Evolutionary conservation across 2,329 filamentous ascomycete genomes (phyloP), one percentile per base, ranked within the genome.

Genomic region (Colletotrichum tanaceti): DNA sequence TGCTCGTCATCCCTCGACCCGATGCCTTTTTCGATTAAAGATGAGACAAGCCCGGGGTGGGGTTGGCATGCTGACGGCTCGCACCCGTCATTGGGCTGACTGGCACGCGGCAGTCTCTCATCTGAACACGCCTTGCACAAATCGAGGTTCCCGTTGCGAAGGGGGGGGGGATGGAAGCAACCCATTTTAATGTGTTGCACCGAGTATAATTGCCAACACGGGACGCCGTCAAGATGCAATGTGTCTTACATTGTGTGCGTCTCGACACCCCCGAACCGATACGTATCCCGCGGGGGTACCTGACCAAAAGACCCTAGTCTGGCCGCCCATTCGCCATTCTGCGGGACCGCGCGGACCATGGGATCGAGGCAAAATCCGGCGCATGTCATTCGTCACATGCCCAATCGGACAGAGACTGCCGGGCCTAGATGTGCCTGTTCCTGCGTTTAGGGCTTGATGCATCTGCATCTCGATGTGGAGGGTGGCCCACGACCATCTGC

Each of bases 371-470:
- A 60, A 60, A 65, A 69, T 66, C 63, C 44, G 57, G 60, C 66
- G 62, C 66, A 50, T 61, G 20, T 66, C 62, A 66, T 69, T 69
- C 50, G 66, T 61, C 62, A n/a, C 62, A 61, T 66, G 24, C 41
- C 16, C n/a, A 14, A 61, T 65, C 55, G 57, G 62, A 61, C 66
- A 63, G 65, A 69, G 22, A 61, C 38, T 59, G 62, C 57, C 63
- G 50, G 65, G 43, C 28, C 65, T 43, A 60, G 41, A 60, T 59
- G 65, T 50, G 66, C 50, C 66, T 61, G 66, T 69, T 60, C 66
- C 66, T 69, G 66, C 62, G 66, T 69, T 68, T 66, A 69, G 66
- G 66, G 66, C 66, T 69, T 46, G 63, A 49, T 60, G 66, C 66
- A 65, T 52, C 49, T 60, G 66, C 66, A 65, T 52, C 49, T 57